Base-by-base conservation (phyloP, 495 filamentous ascomycete genomes). In the Neurospora tetrasperma region DNA sequence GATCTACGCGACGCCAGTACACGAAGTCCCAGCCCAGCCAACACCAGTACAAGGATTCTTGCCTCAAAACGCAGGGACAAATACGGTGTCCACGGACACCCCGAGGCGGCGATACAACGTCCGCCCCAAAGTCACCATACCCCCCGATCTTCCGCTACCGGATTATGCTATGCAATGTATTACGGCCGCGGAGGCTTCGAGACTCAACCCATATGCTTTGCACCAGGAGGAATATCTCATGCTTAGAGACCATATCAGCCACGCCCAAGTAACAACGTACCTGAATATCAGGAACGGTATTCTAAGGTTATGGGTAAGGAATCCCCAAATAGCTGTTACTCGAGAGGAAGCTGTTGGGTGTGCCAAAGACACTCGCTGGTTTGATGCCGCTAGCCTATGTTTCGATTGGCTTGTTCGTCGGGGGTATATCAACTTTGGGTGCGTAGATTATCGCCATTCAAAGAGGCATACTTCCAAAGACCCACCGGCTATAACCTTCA, bases 371-470 rank as follows among this genome's bases (percentile, higher is more conserved):
- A 85, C 89, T 48, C 88, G 93, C n/a, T 97, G 94, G 90, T 96
- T 96, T 80, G 90, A 92, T 69, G 88, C 96, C 68, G 96, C 96
- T 6, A 90, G 89, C 39, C 88, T 98, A 54, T 94, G 94, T 69
- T 96, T 93, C 78, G 92, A 97, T 79, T 98, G 94, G 94, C 88
- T 99, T 20, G 85, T 93, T 42, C 89, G 96, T 59, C 88, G 91
- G 71, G 96, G 96, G 9, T 97, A 98, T 79, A 97, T 99, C 83
- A 99, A 99, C 82, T 97, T 94, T 81, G 96, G 96, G 23, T 98
- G 94, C 77, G 85, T 96, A 8, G 91, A 94, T 76, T 42, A 82
- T 8, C 76, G 76, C n/a, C 66, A 76, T 2, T 84, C 76, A 78
- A 83, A 76, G 9, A 78, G 78, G 62, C 70, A 74, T 11, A 8